A percentile compares a stretch with the other conserved stretches of the same genome.
These are phyloP conservation scores for Penicillium bovifimosum DNA, from an alignment of 495 filamentous ascomycete species.

Conservation along the genomic window DNA sequence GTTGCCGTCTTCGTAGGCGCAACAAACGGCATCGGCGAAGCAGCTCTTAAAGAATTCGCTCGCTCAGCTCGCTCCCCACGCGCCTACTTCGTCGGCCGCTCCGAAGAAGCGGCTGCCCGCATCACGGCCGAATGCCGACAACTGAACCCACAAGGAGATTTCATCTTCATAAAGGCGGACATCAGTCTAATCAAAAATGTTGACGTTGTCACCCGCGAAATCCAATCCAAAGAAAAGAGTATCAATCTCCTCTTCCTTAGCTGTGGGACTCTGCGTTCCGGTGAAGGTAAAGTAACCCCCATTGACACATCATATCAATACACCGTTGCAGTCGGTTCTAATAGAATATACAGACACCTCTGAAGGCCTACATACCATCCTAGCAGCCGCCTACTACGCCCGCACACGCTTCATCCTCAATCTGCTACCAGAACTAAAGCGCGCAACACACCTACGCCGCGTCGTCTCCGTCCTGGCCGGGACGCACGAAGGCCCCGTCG, in stretches of 20 bases:
- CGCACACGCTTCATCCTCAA: conserved; percentile 59
- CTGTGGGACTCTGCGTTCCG: conserved; percentile 9
- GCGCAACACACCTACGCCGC: conserved; percentile 43
- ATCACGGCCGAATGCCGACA: conserved; percentile 40
- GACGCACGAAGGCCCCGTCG: conserved; percentile 49
- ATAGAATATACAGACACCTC: conserved; percentile 39
- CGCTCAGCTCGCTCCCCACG: conserved; percentile 35
- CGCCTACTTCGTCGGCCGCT: conserved; percentile 46
- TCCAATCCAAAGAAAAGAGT: conserved; percentile 47
- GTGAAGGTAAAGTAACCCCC: conserved; percentile 10
- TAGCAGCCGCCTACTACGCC: conserved; percentile 54
- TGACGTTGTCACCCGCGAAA: conserved; percentile 54
- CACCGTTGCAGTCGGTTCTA: no score
- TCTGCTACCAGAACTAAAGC: conserved; percentile 54
- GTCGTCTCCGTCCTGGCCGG: conserved; percentile 53
- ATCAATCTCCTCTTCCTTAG: conserved; percentile 58
- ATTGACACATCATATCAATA: not conserved
- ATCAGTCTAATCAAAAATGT: conserved; percentile 52
- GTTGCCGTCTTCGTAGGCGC: conserved; percentile 57
- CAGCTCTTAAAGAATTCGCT: conserved; percentile 50
- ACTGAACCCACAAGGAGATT: conserved; percentile 27
- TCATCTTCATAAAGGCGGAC: conserved; percentile 54
- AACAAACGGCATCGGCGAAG: conserved; percentile 57
- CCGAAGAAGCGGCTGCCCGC: conserved; percentile 36
- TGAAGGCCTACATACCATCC: conserved; percentile 52